Evolutionary conservation across 352 stramenopile species (phyloP).

Genomic region (Bremia lactucae): DNA sequence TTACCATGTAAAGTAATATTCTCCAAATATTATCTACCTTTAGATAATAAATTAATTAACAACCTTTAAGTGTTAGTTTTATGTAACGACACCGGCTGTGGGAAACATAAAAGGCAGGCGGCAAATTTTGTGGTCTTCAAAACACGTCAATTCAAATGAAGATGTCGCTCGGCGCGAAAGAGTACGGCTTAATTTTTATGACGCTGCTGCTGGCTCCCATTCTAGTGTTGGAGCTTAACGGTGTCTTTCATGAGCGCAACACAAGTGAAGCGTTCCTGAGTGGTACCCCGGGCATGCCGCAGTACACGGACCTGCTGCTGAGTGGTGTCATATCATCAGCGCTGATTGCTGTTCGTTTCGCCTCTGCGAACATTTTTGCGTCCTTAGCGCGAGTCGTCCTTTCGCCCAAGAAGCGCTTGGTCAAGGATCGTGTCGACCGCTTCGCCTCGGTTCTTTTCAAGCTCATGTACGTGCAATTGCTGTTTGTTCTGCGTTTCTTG

Average conservation of each 20-base stretch:
- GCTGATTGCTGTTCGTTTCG: conserved; percentile 34
- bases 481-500: not conserved
- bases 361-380: conserved; percentile 24
- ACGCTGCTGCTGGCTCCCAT: conserved; percentile 55
- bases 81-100: too few species aligned
- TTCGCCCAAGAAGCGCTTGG: conserved; percentile 37
- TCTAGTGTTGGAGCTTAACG: conserved; percentile 37
- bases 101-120: too few species aligned
- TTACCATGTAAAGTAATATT: too few species aligned
- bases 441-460: conserved; percentile 71
- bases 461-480: conserved; percentile 30
- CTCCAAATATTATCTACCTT: too few species aligned
- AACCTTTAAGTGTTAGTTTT: too few species aligned
- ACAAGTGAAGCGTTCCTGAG: conserved; percentile 18
- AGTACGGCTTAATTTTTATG: conserved; percentile 43
- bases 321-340: conserved; percentile 19
- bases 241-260: conserved; percentile 33
- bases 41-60: too few species aligned
- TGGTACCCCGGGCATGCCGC: conserved; percentile 31
- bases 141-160: conserved; percentile 60
- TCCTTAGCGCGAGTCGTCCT: conserved; percentile 38
- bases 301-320: conserved; percentile 31
- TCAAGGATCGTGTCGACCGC: conserved; percentile 44
- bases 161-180: conserved; percentile 40
- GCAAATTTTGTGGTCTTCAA: too few species aligned